Conservation (phyloP, 2,329 filamentous ascomycete species). For the Alternaria tenuissima region DNA sequence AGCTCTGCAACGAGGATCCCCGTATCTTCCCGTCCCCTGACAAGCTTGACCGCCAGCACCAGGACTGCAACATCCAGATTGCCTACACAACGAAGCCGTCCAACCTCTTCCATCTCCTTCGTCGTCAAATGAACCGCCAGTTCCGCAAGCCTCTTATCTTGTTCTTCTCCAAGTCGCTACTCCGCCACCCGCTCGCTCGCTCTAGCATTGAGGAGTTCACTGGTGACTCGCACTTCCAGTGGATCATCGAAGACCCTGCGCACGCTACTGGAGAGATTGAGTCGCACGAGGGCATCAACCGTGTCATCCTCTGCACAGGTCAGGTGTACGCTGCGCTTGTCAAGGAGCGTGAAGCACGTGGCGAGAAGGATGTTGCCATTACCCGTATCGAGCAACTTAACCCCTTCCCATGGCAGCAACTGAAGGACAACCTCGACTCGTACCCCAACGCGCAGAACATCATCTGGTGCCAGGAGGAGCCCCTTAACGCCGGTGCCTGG, state of each 20-base stretch:
- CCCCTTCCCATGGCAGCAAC: constrained; percentile 97
- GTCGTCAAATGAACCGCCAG: constrained; percentile 97
- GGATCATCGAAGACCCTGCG: constrained; percentile 91
- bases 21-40: constrained; percentile 87
- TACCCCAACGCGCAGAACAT: constrained; percentile 98
- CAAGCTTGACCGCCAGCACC: constrained; percentile 95
- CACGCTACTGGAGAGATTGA: constrained; percentile 80
- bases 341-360: constrained; percentile 89
- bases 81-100: constrained; percentile 96
- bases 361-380: constrained; percentile 89
- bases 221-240: constrained; percentile 91
- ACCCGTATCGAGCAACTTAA: constrained; percentile 97
- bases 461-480: constrained; percentile 97
- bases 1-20: constrained; percentile 97
- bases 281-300: constrained; percentile 84
- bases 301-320: constrained; percentile 91
- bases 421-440: constrained; percentile 94
- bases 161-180: constrained; percentile 97
- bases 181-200: constrained; percentile 91
- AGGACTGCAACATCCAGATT: constrained; percentile 99
- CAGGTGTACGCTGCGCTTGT: constrained; percentile 91
- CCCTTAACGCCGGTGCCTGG: constrained; percentile 96
- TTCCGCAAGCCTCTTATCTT: constrained; percentile 98
- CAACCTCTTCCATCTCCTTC: constrained; percentile 95
- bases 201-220: constrained; percentile 91